Percentiles rank a stretch among this genome's conserved stretches.
Conservation (phyloP, 2,329 filamentous ascomycete genomes). For the Exophiala xenobiotica region DNA sequence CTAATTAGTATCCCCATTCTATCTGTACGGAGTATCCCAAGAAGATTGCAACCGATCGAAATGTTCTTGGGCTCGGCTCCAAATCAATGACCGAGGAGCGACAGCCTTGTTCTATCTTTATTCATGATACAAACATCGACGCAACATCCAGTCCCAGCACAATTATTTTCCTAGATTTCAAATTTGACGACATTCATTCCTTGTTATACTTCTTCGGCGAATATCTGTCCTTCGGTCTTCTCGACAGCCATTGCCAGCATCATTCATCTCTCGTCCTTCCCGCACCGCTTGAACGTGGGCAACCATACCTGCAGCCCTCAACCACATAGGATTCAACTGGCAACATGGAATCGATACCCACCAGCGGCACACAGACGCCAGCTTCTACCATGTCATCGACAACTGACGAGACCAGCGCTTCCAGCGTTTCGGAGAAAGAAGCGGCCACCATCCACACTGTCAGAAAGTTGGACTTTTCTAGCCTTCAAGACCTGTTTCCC, state of each 20-base stretch:
- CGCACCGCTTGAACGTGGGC: no score
- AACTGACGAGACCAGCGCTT: slow-evolving; percentile 2
- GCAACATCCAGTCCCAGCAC: slow-evolving; percentile 23
- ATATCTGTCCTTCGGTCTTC: no score
- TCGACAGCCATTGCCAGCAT: no score
- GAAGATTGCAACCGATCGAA: no score
- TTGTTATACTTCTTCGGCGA: neutral
- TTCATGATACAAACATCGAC: slow-evolving; percentile 24
- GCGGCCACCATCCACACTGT: neutral
- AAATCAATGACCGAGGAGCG: neutral
- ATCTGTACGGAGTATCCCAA: no score
- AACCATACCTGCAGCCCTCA: no score
- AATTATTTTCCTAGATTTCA: neutral
- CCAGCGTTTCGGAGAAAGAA: neutral
- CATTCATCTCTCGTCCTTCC: no score
- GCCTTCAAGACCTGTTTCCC: slow-evolving; percentile 10
- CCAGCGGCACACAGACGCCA: slow-evolving; percentile 6
- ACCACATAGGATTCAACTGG: slow-evolving; percentile 6
- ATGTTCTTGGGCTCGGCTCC: neutral
- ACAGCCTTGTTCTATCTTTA: no score
- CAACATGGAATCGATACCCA: slow-evolving; percentile 1
- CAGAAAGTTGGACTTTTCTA: slow-evolving; percentile 12
- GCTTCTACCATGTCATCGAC: neutral
- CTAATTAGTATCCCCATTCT: no score
- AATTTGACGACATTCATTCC: neutral